Evolutionary conservation across 129 eudicot species (phyloP).

Genomic region (Pseudognaphalium luteoalbum): DNA sequence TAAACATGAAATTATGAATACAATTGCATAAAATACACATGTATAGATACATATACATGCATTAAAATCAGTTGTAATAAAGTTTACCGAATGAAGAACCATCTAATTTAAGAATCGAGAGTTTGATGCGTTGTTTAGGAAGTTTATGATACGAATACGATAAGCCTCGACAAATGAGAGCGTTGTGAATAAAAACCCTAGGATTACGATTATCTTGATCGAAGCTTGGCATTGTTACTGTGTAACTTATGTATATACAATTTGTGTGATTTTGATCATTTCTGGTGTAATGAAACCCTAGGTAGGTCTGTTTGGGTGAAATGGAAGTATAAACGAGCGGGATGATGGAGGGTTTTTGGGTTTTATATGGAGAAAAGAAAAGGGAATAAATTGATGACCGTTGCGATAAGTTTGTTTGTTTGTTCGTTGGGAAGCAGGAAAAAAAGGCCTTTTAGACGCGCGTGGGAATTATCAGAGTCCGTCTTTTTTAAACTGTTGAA

Average conservation of each 20-base stretch:
- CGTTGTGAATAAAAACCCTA: constrained; percentile 33
- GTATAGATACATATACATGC: neutral
- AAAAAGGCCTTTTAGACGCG: neutral
- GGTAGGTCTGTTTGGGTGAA: neutral
- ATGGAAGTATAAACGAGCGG: constrained; percentile 7
- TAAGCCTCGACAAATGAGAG: constrained; percentile 31
- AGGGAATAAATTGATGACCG: constrained; percentile 36
- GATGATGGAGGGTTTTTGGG: constrained; percentile 10
- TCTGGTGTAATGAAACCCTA: constrained; percentile 1
- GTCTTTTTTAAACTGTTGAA: too few species aligned
- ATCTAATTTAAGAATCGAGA: constrained; percentile 65
- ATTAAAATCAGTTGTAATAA: too few species aligned
- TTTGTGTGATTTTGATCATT: constrained; percentile 12
- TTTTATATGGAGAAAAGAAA: neutral
- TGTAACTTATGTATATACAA: neutral
- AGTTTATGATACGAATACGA: constrained; percentile 58
- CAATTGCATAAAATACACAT: neutral
- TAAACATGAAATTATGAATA: neutral
- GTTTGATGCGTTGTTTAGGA: constrained; percentile 46
- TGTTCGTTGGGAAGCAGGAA: constrained; percentile 26
- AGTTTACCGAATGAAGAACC: constrained; percentile 60
- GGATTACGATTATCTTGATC: constrained; percentile 32
- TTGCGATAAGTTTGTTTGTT: constrained; percentile 23
- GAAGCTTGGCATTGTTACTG: constrained; percentile 29
- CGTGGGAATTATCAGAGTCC: too few species aligned